Conservation (phyloP, 768 basidiomycete species). For the Leccinum obscurum region DNA sequence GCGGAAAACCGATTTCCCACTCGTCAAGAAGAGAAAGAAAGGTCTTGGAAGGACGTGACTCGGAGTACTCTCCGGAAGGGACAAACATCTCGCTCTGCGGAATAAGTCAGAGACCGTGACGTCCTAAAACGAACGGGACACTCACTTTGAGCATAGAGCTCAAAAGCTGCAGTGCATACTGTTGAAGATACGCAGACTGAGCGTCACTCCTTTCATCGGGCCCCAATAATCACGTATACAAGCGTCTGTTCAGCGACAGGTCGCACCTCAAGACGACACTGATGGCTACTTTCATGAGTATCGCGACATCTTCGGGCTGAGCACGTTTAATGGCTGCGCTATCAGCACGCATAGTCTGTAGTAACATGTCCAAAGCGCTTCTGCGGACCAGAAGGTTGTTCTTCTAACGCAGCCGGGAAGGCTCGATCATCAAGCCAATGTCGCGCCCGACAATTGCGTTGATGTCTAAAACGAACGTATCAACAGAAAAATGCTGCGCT, state of each 20-base stretch:
- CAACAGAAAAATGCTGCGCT: not conserved
- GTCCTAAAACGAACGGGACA: conserved; percentile 5
- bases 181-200: conserved; percentile 69
- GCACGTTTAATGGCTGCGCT: conserved; percentile 69
- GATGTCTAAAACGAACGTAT: conserved; percentile 47
- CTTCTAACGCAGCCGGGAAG: conserved; percentile 88
- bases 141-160: conserved; percentile 65
- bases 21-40: conserved; percentile 95
- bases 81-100: conserved; percentile 72
- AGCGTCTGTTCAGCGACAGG: conserved; percentile 85
- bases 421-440: conserved; percentile 93
- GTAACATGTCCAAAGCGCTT: conserved; percentile 79
- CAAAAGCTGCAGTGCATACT: conserved; percentile 73
- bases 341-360: conserved; percentile 74
- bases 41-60: conserved; percentile 90
- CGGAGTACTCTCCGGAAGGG: conserved; percentile 69
- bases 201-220: conserved; percentile 73
- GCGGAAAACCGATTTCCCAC: conserved; percentile 87
- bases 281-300: conserved; percentile 84
- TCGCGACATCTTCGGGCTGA: conserved; percentile 67
- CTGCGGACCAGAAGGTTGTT: conserved; percentile 91
- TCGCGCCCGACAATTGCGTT: conserved; percentile 77
- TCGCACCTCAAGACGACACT: conserved; percentile 94
- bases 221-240: conserved; percentile 93
- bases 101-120: conserved; percentile 12